phyloP scores from a whole-genome alignment of 2,329 filamentous ascomycete genomes.

The Colletotrichum sp. region DNA sequence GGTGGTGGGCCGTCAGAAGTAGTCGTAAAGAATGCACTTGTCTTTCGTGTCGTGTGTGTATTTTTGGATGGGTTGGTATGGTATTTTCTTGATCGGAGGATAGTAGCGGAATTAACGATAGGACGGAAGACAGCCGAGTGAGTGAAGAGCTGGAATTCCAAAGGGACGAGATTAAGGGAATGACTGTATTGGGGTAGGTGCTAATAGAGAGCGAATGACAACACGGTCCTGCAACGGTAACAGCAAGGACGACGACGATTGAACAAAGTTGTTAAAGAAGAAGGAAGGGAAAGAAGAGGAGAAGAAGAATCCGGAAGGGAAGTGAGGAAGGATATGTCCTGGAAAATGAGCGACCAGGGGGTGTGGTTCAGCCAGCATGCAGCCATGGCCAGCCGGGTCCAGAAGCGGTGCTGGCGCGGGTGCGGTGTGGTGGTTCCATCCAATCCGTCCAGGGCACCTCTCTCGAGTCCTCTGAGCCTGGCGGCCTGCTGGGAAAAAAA shows the following conservation, averaged over 20 bases:
- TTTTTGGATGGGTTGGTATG: conserved; percentile 8
- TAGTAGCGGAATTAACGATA: conserved; percentile 42
- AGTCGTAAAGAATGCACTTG: conserved; percentile 19
- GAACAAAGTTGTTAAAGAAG: conserved; percentile 28
- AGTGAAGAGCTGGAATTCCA: conserved; percentile 49
- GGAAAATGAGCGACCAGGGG: conserved; percentile 15
- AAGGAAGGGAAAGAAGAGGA: conserved; percentile 26
- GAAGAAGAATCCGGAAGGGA: conserved; percentile 12
- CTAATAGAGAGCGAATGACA: conserved; percentile 25
- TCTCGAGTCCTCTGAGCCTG: not conserved
- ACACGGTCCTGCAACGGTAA: conserved; percentile 29
- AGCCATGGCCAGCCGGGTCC: not conserved
- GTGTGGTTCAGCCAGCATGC: not conserved
- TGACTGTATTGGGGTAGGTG: conserved; percentile 26
- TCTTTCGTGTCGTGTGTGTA: conserved; percentile 15
- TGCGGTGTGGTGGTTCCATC: conserved; percentile 3
- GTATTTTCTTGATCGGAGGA: not conserved
- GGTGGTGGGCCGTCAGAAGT: conserved; percentile 5
- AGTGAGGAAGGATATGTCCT: conserved; percentile 21
- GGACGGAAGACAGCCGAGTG: conserved; percentile 53
- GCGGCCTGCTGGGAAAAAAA: not conserved
- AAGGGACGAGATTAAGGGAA: conserved; percentile 25
- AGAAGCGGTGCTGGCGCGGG: not conserved
- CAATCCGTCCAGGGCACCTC: not conserved
- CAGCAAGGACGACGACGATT: conserved; percentile 38